Evolutionary conservation across 208 protist genomes (phyloP), one percentile per base, ranked within the genome.

Genomic region (Histomonas meleagridis): DNA sequence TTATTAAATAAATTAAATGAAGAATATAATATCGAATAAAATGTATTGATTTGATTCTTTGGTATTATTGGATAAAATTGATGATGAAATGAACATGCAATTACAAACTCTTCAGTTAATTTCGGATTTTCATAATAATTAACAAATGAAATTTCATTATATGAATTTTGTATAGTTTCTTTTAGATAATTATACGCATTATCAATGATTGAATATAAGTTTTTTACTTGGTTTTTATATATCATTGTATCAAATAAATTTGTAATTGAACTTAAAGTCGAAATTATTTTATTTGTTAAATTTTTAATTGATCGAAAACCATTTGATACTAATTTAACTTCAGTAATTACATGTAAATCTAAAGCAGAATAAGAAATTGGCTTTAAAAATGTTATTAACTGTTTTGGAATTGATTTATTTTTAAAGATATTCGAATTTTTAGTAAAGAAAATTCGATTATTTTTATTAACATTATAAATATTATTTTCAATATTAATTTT

Each of bases 1-100:
- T 51, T 86, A n/a, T 86, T n/a, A 55, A 86, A 86, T 14, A 86
- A 26, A n/a, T 55, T 40, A 48, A 86, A 86, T n/a, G 43, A 57
- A 1, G 76, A 43, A 35, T 57, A 86, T 38, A 86, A 23, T 7
- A 86, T 32, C 4, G 51, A 16, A 43, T 38, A 51, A 0, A 86
- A 55, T 38, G 46, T 38, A 32, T 86, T 46, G 18, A 43, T 86
- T 26, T 86, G 76, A 40, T 86, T 55, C 14, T 51, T 4, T 51
- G 51, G 23, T 26, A 86, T 28, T 38, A 21, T 49, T 1, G 4
- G 46, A 5, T 38, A 38, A 16, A 86, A 86, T 55, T 46, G 26
- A 14, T 32, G 26, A 35, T 86, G 38, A 55, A 86, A 51, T 16
- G 76, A 12, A 12, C 76, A 2, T 32, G 76, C 12, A 55, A 86